These are phyloP conservation scores for Talaromyces ruber DNA, from an alignment of 495 filamentous ascomycete species.

Conservation along the genomic window DNA sequence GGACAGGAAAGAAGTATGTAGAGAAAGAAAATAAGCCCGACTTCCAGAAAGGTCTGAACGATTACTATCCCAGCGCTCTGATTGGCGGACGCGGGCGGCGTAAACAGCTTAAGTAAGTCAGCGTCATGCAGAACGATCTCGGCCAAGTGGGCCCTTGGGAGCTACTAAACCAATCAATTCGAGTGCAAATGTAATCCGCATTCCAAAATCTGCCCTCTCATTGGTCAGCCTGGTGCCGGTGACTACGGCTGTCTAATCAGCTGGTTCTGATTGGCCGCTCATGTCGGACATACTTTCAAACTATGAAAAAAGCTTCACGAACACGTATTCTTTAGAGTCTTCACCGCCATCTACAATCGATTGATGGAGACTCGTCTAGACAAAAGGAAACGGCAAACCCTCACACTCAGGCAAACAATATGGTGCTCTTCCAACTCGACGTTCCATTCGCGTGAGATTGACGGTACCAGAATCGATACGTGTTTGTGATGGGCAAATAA, in stretches of 20 bases:
- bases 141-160: neutral
- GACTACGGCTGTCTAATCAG: neutral
- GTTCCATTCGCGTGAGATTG: neutral
- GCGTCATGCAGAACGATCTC: constrained; percentile 5
- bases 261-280: neutral
- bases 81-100: neutral
- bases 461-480: neutral
- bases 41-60: neutral
- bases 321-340: neutral
- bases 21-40: neutral
- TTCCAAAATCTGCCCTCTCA: too few relatives aligned
- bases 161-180: neutral
- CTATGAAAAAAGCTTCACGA: neutral
- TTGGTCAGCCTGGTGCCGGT: too few relatives aligned
- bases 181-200: neutral
- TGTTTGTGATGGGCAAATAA: neutral
- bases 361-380: neutral
- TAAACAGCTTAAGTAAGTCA: neutral
- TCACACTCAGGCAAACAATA: neutral
- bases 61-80: neutral
- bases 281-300: neutral
- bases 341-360: neutral
- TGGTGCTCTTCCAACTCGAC: neutral
- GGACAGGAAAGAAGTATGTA: neutral
- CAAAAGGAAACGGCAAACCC: neutral